phyloP scores from a whole-genome alignment of 208 protist genomes.

The Entamoeba histolytica region DNA sequence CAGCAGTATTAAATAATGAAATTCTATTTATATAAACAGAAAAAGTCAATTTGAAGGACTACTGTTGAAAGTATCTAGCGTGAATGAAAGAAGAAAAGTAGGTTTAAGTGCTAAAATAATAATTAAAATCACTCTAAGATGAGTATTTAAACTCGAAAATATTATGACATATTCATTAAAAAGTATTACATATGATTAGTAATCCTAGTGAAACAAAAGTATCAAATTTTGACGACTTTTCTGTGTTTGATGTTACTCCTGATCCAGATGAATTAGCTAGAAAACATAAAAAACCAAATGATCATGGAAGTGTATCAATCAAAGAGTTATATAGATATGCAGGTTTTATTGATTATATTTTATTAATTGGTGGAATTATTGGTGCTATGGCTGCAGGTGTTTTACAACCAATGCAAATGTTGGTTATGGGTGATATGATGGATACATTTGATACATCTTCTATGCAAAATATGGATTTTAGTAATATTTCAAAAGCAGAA shows the following conservation, averaged over 20 bases:
- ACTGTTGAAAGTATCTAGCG: no score
- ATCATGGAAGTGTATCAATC: not conserved
- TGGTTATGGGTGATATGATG: not conserved
- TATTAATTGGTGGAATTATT: not conserved
- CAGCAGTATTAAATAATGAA: no score
- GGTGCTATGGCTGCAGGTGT: not conserved
- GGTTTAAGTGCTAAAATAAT: no score
- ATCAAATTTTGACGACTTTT: not conserved
- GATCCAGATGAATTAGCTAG: not conserved
- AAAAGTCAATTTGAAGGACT: no score
- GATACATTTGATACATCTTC: not conserved
- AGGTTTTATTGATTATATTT: not conserved
- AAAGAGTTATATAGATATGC: not conserved
- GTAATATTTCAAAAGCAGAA: no score
- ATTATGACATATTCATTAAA: no score
- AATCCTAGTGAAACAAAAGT: no score
- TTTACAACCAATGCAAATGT: not conserved
- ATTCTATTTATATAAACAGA: no score
- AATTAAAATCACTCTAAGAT: no score
- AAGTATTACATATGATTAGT: no score
- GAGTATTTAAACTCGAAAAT: no score
- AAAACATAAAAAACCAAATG: not conserved
- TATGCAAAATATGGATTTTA: not conserved
- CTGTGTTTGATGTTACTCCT: not conserved
- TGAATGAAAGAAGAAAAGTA: no score